A percentile compares a stretch with the other conserved stretches of the same genome.
phyloP scores from a whole-genome alignment of 2,329 filamentous ascomycete genomes.

The Exophiala oligosperma region DNA sequence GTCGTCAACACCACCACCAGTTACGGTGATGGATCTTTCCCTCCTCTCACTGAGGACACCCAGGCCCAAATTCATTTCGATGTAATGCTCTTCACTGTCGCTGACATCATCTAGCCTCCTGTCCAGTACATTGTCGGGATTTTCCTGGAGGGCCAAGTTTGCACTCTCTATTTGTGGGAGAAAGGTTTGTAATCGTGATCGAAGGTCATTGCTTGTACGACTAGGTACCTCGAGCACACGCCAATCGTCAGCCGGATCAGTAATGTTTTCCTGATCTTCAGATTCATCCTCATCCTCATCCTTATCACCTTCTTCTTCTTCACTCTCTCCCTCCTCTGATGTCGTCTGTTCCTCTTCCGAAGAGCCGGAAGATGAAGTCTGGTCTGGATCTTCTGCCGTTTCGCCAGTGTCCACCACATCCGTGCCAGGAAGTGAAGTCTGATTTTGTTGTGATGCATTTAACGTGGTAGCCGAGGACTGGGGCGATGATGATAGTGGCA shows the following conservation, averaged over 20 bases:
- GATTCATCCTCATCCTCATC: not conserved
- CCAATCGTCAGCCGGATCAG: not conserved
- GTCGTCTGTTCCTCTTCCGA: not conserved
- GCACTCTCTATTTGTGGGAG: constrained; percentile 44
- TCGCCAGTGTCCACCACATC: not conserved
- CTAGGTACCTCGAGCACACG: not conserved
- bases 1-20: not conserved
- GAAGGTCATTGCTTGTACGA: constrained; percentile 23
- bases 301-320: not conserved
- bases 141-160: constrained; percentile 41
- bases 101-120: constrained; percentile 37
- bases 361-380: not conserved
- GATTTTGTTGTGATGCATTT: too few species aligned
- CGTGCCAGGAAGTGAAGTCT: too few species aligned
- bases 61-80: constrained; percentile 48
- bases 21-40: constrained; percentile 1
- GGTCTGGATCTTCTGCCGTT: not conserved
- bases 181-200: constrained; percentile 42
- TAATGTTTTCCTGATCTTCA: not conserved
- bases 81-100: constrained; percentile 39
- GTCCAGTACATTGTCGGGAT: constrained; percentile 35
- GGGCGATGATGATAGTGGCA: too few species aligned
- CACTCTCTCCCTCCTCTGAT: not conserved
- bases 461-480: too few species aligned
- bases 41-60: constrained; percentile 45